Base-by-base conservation (phyloP, 2,329 filamentous ascomycete genomes). In the Aureobasidium musti region DNA sequence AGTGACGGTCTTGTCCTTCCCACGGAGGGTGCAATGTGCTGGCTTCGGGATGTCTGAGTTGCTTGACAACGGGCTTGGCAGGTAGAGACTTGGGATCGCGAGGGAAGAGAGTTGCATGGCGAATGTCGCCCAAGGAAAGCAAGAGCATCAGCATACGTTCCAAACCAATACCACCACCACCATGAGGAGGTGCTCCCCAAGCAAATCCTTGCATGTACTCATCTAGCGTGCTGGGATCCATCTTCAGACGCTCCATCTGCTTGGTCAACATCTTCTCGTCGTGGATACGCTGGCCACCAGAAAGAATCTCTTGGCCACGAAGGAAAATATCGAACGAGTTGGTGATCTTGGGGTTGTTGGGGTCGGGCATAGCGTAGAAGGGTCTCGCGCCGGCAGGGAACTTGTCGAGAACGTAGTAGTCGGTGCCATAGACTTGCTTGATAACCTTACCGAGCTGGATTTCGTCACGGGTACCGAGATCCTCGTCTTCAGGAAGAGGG, bases 301-400 rank as follows among this genome's bases (percentile, higher is more conserved):
- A 94, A 53, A 94, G 88, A 67, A 97, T 95, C 77, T 97, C 93
- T 74, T 97, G 93, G 0, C 93, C 93, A 35, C 93, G 89, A 50
- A 97, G 85, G 79, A 97, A 97, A 67, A 97, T 96, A 76, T 97
- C 93, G 73, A 97, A 97, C 0, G 93, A 96, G 76, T 96, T 96
- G 60, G 93, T 97, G 76, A 88, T 87, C 39, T 84, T 82, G 14
- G 86, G 82, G 73, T 96, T 86, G 19, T 88, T 82, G 1, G 89
- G 85, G 69, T 96, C 91, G 33, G 89, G 89, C 85, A 96, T 93
- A 1, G 93, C 91, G 75, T 97, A 97, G 79, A 97, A 97, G 0
- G 93, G 93, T 50, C 93, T 87, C 2, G 91, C 93, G 7, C 87
- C 89, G 26, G 86, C 82, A 0, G 93, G 93, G 81, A 97, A 97